Conservation (phyloP, 768 basidiomycete species). For the Mycena belliarum region DNA sequence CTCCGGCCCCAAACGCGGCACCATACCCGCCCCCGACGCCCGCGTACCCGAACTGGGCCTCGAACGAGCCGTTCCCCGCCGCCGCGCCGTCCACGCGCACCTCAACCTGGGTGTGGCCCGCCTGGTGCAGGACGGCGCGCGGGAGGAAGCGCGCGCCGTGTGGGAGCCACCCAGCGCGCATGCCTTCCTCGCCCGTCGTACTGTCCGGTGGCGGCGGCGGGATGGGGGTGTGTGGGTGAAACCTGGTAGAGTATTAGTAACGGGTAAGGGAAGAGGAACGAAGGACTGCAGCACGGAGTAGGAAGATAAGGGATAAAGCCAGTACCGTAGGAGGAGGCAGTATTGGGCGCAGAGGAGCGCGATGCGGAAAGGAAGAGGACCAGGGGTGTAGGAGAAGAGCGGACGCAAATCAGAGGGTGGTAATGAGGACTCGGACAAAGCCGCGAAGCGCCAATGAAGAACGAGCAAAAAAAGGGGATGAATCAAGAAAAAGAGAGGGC, state of each 20-base stretch:
- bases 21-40: neutral
- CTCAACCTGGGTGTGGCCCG: neutral
- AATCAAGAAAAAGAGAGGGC: neutral
- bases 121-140: too few relatives aligned
- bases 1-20: neutral
- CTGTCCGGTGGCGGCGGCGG: constrained; percentile 5
- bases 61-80: neutral
- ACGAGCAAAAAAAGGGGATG: too few relatives aligned
- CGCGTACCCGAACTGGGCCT: neutral
- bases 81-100: neutral
- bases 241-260: neutral
- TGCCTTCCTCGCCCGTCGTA: constrained; percentile 33
- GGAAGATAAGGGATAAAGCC: too few relatives aligned
- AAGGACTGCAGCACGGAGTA: too few relatives aligned
- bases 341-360: too few relatives aligned
- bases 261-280: too few relatives aligned
- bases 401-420: too few relatives aligned
- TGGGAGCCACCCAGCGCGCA: constrained; percentile 44
- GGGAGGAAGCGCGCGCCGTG: neutral
- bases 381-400: too few relatives aligned
- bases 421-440: too few relatives aligned
- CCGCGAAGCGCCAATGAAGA: too few relatives aligned
- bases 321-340: too few relatives aligned
- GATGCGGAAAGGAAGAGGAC: too few relatives aligned
- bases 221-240: constrained; percentile 1